These are phyloP conservation scores for Posidonia australis DNA, from an alignment of 106 monocot species.

Conservation along the genomic window DNA sequence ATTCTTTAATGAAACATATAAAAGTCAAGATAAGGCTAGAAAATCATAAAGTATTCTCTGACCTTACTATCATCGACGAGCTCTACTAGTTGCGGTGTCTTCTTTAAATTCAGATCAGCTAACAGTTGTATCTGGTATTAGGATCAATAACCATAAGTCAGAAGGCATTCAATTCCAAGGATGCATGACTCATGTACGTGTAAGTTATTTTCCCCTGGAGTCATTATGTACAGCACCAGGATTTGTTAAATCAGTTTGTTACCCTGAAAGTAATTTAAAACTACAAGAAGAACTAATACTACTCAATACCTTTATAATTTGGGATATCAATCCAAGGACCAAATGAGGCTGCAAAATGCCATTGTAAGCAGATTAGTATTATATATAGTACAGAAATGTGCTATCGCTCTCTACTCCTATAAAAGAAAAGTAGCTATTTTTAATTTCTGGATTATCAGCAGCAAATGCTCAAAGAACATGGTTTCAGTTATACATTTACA, in stretches of 20 bases:
- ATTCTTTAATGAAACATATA: neutral
- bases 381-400: neutral
- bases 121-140: constrained; percentile 78
- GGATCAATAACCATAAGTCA: neutral
- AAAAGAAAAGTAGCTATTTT: constrained; percentile 2
- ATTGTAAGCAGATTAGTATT: neutral
- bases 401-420: neutral
- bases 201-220: too few relatives aligned
- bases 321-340: constrained; percentile 26
- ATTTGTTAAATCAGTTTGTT: neutral
- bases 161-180: neutral
- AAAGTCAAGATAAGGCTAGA: neutral
- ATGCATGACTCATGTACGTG: neutral
- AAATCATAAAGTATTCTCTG: neutral
- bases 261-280: neutral
- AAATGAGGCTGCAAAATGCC: constrained; percentile 21
- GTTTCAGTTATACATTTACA: too few relatives aligned
- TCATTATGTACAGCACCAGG: too few relatives aligned
- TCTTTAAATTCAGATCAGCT: constrained; percentile 92
- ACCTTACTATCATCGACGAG: constrained; percentile 77
- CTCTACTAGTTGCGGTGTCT: constrained; percentile 88
- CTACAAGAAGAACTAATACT: neutral
- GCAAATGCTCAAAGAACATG: neutral
- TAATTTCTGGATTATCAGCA: neutral
- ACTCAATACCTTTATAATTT: constrained; percentile 26